A percentile compares a stretch with the other conserved stretches of the same genome.
These are phyloP conservation scores for Cardiospermum halicacabum DNA, from an alignment of 345 rosid species.

Conservation along the genomic window DNA sequence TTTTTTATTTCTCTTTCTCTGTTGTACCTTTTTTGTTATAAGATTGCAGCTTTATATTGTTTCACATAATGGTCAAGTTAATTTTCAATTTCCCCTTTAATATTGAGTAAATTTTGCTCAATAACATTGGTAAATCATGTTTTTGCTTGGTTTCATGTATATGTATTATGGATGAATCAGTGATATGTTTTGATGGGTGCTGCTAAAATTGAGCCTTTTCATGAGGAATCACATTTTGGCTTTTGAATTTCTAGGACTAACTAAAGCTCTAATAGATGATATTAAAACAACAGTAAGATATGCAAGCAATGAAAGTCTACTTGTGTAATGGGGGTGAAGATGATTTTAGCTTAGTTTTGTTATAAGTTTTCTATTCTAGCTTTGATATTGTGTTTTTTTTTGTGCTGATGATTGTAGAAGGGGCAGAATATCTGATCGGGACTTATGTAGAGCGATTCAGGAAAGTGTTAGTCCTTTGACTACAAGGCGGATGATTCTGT, in stretches of 20 bases:
- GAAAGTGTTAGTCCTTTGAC: slow-evolving; percentile 31
- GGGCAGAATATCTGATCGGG: slow-evolving; percentile 28
- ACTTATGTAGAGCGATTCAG: slow-evolving; percentile 33
- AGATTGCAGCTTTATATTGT: neutral
- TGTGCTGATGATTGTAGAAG: slow-evolving; percentile 24
- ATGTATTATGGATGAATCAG: too few species aligned
- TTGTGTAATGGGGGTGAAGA: neutral
- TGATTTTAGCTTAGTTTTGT: neutral
- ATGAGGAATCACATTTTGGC: too few species aligned
- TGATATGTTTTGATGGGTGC: too few species aligned
- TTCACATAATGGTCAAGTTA: neutral
- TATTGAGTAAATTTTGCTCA: neutral
- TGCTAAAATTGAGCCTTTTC: too few species aligned
- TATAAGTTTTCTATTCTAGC: neutral
- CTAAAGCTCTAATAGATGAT: too few species aligned
- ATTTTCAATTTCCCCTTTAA: too few species aligned
- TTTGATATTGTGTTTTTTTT: slow-evolving; percentile 1
- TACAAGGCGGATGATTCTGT: slow-evolving; percentile 47
- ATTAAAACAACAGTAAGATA: too few species aligned
- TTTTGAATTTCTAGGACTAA: too few species aligned
- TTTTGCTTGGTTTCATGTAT: neutral
- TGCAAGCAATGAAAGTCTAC: too few species aligned
- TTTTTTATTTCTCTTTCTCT: slow-evolving; percentile 12
- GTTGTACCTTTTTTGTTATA: neutral
- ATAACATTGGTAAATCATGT: neutral